phyloP scores from a whole-genome alignment of 2,329 filamentous ascomycete species.

The Fusarium tupiense region DNA sequence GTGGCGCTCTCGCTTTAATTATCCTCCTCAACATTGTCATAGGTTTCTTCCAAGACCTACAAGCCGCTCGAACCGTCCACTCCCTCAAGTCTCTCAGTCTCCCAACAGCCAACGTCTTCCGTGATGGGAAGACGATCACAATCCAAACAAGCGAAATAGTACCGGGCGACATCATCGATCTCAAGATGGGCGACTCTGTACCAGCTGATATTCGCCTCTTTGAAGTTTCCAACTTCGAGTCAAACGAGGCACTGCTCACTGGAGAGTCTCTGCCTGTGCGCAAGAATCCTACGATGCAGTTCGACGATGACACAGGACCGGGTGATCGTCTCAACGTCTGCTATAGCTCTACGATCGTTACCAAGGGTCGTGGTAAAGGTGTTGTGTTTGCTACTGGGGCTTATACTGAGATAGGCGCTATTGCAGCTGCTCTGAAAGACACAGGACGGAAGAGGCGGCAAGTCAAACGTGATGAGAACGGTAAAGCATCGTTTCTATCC shows the following conservation, averaged over 20 bases:
- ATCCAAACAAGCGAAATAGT: conserved; percentile 28
- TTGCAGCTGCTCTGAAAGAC: conserved; percentile 60
- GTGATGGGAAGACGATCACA: conserved; percentile 23
- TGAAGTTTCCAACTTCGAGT: conserved; percentile 28
- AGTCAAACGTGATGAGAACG: conserved; percentile 56
- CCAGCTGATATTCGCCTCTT: conserved; percentile 64
- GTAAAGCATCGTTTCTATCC: conserved; percentile 45
- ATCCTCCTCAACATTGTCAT: conserved; percentile 68
- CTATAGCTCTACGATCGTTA: conserved; percentile 71
- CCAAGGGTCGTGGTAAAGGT: conserved; percentile 67
- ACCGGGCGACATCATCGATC: conserved; percentile 64
- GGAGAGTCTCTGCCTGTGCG: conserved; percentile 63
- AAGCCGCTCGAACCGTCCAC: conserved; percentile 59
- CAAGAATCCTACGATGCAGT: conserved; percentile 58
- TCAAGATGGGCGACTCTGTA: conserved; percentile 66
- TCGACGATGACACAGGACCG: conserved; percentile 52
- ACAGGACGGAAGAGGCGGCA: conserved; percentile 46
- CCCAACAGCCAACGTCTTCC: conserved; percentile 33
- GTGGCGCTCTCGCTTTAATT: conserved; percentile 65
- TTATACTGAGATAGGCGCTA: conserved; percentile 69
- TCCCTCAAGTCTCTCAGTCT: conserved; percentile 53
- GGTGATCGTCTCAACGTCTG: conserved; percentile 71
- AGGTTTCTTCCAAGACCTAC: conserved; percentile 56
- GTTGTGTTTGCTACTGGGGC: conserved; percentile 71
- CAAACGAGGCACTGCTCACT: conserved; percentile 29